phyloP scores from a whole-genome alignment of 345 rosid genomes.

The Sisymbrium altissimum region DNA sequence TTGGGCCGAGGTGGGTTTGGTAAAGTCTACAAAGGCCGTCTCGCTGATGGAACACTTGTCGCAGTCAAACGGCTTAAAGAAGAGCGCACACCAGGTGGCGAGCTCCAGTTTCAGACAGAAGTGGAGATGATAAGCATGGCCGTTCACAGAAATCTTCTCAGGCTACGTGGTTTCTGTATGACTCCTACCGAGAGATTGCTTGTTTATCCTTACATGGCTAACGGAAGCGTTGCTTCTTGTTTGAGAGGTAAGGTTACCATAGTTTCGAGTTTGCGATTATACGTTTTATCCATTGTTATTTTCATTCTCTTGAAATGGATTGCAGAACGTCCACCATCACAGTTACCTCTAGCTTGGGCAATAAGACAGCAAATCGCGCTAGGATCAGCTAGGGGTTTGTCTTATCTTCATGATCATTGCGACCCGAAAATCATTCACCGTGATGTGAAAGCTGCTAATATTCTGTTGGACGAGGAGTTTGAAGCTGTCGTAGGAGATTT shows the following conservation, averaged over 20 bases:
- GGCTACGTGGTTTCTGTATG: constrained; percentile 91
- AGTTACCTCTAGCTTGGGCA: constrained; percentile 86
- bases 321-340: constrained; percentile 74
- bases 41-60: constrained; percentile 87
- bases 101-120: constrained; percentile 95
- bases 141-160: constrained; percentile 86
- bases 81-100: constrained; percentile 96
- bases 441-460: constrained; percentile 96
- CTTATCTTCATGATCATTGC: constrained; percentile 95
- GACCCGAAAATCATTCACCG: constrained; percentile 96
- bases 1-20: constrained; percentile 98
- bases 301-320: background rate
- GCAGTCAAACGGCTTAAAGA: constrained; percentile 93
- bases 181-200: constrained; percentile 91
- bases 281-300: background rate
- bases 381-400: constrained; percentile 92
- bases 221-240: constrained; percentile 96
- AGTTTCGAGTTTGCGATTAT: background rate
- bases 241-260: constrained; percentile 78
- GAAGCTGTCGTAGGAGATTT: constrained; percentile 97
- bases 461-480: constrained; percentile 86
- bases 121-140: constrained; percentile 99
- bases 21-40: constrained; percentile 88
- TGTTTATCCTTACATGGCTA: constrained; percentile 96
- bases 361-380: constrained; percentile 73